Conservation (phyloP, 805 yeast species). For the Candida krabiensis region DNA sequence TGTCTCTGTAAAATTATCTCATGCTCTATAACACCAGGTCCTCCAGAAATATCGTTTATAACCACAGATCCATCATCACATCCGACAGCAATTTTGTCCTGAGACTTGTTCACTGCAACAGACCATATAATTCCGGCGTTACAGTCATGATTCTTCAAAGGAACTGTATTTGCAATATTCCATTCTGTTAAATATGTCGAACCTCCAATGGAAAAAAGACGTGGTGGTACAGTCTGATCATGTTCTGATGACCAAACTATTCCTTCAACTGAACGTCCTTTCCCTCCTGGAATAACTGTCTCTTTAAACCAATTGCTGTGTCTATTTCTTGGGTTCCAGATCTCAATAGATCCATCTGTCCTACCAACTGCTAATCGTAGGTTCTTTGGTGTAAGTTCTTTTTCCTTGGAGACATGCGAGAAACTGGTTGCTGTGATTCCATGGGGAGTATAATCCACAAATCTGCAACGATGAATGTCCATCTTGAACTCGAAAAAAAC, state of each 20-base stretch:
- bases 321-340: conserved; percentile 74
- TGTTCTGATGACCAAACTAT: conserved; percentile 66
- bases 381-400: conserved; percentile 48
- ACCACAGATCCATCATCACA: conserved; percentile 95
- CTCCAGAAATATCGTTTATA: conserved; percentile 80
- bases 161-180: conserved; percentile 75
- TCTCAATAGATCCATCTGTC: conserved; percentile 91
- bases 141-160: conserved; percentile 77
- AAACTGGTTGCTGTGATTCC: conserved; percentile 81
- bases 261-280: conserved; percentile 85
- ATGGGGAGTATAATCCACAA: conserved; percentile 85
- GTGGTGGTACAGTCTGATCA: conserved; percentile 46
- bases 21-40: conserved; percentile 79
- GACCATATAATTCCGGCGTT: conserved; percentile 96
- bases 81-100: conserved; percentile 75
- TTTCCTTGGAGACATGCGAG: conserved; percentile 53
- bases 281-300: conserved; percentile 68
- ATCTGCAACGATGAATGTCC: conserved; percentile 88
- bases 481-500: too few relatives aligned
- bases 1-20: conserved; percentile 77
- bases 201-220: conserved; percentile 93
- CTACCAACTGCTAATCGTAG: conserved; percentile 88
- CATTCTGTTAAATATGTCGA: conserved; percentile 90
- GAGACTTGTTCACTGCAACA: conserved; percentile 60
- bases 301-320: conserved; percentile 81